phyloP scores from a whole-genome alignment of 1,284 basidiomycete species.

The Apiotrichum sp. region DNA sequence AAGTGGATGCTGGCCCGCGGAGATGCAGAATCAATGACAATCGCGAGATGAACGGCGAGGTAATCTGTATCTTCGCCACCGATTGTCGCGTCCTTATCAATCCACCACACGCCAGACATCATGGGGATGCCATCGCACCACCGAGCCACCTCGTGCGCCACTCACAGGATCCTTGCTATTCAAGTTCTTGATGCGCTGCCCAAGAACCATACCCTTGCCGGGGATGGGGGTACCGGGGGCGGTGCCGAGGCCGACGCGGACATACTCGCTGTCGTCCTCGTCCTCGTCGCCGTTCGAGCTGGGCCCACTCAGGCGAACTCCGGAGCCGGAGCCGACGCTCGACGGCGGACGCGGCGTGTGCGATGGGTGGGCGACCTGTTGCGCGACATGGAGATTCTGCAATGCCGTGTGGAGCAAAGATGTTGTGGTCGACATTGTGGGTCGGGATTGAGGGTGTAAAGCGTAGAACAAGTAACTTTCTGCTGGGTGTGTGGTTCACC shows the following conservation, averaged over 20 bases:
- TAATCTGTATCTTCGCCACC: no score
- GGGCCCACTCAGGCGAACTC: constrained; percentile 16
- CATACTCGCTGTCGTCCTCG: constrained; percentile 50
- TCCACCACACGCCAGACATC: no score
- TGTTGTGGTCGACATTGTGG: constrained; percentile 30
- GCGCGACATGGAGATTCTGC: constrained; percentile 44
- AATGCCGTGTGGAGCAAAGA: constrained; percentile 46
- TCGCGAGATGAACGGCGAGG: no score
- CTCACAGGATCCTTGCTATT: constrained; percentile 40
- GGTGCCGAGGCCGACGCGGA: constrained; percentile 40
- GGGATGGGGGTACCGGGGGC: constrained; percentile 39
- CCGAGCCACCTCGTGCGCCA: constrained; percentile 1
- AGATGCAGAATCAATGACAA: no score
- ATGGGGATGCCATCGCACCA: no score
- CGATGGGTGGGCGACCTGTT: constrained; percentile 33
- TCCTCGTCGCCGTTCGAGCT: constrained; percentile 15
- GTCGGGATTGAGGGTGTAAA: constrained; percentile 1
- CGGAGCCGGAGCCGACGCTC: constrained; percentile 20
- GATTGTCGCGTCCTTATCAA: not conserved
- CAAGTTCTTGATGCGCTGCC: constrained; percentile 19
- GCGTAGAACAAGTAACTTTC: constrained; percentile 8
- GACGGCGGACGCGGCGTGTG: constrained; percentile 32
- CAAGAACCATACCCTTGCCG: constrained; percentile 20
- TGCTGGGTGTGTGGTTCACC: no score
- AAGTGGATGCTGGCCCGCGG: no score